Evolutionary conservation across 768 basidiomycete genomes (phyloP).

Genomic region (Trametes cingulata): DNA sequence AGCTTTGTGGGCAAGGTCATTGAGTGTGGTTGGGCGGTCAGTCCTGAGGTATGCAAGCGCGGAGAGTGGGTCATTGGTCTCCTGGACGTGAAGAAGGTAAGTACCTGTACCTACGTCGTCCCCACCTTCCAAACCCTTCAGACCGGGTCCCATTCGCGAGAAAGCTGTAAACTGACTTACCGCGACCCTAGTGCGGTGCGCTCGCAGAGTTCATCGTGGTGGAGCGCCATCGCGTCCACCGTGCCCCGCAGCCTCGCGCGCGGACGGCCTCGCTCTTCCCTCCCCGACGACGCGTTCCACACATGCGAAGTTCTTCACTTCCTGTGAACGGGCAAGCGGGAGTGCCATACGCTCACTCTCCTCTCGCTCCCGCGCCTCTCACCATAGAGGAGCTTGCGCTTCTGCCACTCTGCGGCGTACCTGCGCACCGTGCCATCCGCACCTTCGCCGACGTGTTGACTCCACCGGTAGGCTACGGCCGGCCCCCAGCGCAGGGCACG

Average conservation of each 20-base stretch:
- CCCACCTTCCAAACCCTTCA: not conserved
- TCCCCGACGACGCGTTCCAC: constrained; percentile 25
- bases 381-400: constrained; percentile 77
- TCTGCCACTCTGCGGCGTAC: constrained; percentile 74
- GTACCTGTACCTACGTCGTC: constrained; percentile 25
- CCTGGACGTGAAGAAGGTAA: constrained; percentile 77
- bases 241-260: constrained; percentile 55
- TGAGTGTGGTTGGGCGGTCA: constrained; percentile 81
- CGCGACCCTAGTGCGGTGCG: constrained; percentile 65
- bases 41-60: constrained; percentile 55
- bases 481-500: constrained; percentile 11
- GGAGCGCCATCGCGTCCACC: constrained; percentile 75
- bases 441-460: constrained; percentile 57
- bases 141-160: no score
- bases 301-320: constrained; percentile 28
- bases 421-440: constrained; percentile 81
- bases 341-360: constrained; percentile 18
- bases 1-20: constrained; percentile 84
- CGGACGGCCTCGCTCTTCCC: constrained; percentile 34
- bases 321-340: constrained; percentile 18
- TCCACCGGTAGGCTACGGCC: constrained; percentile 15
- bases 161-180: constrained; percentile 17
- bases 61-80: constrained; percentile 90
- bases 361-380: constrained; percentile 30
- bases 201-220: constrained; percentile 86